A percentile compares a stretch with the other conserved stretches of the same genome.
Conservation (phyloP, 345 rosid species). For the Leavenworthia alabamica region DNA sequence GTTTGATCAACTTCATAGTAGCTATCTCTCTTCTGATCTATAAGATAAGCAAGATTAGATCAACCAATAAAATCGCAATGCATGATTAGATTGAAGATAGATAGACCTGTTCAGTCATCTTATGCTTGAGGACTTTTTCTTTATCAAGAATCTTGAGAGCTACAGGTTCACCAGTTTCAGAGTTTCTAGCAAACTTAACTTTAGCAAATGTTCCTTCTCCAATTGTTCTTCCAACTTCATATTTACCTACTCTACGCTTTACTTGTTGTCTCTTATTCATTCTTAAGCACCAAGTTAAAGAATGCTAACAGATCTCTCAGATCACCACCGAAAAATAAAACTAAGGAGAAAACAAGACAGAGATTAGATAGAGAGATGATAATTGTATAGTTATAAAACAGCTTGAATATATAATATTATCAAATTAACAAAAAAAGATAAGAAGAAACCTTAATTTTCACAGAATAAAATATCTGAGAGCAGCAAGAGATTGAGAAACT, state of each 20-base stretch:
- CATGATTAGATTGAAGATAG: background rate
- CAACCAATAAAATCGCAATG: background rate
- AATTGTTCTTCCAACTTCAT: slow-evolving; percentile 91
- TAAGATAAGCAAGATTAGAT: slow-evolving; percentile 14
- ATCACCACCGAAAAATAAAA: background rate
- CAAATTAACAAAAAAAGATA: background rate
- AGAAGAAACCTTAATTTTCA: slow-evolving; percentile 12
- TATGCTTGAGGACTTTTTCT: slow-evolving; percentile 92
- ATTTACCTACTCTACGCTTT: slow-evolving; percentile 81
- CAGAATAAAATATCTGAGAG: slow-evolving; percentile 8
- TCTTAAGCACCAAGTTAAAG: background rate
- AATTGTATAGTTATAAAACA: background rate
- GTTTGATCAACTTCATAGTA: slow-evolving; percentile 89
- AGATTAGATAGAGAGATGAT: background rate
- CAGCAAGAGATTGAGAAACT: background rate
- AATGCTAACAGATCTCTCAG: background rate
- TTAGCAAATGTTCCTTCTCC: slow-evolving; percentile 98
- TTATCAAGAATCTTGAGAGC: slow-evolving; percentile 95
- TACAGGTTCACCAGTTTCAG: slow-evolving; percentile 74
- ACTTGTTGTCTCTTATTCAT: slow-evolving; percentile 37
- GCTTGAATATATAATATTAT: background rate
- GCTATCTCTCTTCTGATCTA: slow-evolving; percentile 89
- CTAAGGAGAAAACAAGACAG: background rate
- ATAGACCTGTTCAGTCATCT: slow-evolving; percentile 93
- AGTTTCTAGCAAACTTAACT: slow-evolving; percentile 90